phyloP scores from a whole-genome alignment of 495 filamentous ascomycete species.

The Aspergillus biplanus region DNA sequence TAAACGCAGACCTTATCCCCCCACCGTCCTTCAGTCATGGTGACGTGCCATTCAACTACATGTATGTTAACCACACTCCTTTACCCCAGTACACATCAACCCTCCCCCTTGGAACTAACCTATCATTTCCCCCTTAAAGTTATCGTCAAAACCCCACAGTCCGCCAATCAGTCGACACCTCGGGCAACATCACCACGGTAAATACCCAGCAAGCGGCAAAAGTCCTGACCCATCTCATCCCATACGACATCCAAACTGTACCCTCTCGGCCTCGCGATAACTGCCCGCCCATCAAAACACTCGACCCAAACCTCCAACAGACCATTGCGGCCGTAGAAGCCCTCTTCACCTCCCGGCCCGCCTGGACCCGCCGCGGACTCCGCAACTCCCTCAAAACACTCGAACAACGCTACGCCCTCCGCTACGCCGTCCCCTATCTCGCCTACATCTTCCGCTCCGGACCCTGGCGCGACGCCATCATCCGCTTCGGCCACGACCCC shows the following conservation, averaged over 20 bases:
- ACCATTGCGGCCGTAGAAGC: slow-evolving; percentile 61
- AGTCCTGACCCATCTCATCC: slow-evolving; percentile 62
- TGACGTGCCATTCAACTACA: slow-evolving; percentile 67
- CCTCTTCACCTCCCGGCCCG: slow-evolving; percentile 72
- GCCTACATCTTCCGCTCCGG: slow-evolving; percentile 89
- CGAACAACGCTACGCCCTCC: slow-evolving; percentile 60
- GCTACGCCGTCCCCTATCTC: slow-evolving; percentile 70
- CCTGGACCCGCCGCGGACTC: slow-evolving; percentile 83
- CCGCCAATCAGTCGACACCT: slow-evolving; percentile 50
- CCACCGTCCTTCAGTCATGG: slow-evolving; percentile 74
- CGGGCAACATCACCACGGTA: slow-evolving; percentile 53
- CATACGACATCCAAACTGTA: slow-evolving; percentile 56
- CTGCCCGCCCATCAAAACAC: slow-evolving; percentile 46
- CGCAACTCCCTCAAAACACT: slow-evolving; percentile 59
- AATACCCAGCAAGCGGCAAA: slow-evolving; percentile 57
- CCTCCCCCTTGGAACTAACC: neutral
- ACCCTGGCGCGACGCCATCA: slow-evolving; percentile 85
- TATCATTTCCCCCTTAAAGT: slow-evolving; percentile 25
- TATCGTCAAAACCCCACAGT: slow-evolving; percentile 66
- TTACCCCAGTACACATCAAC: neutral
- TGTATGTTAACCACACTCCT: slow-evolving; percentile 33
- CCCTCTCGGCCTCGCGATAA: slow-evolving; percentile 57
- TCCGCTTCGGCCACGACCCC: slow-evolving; percentile 85
- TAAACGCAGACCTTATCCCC: slow-evolving; percentile 72
- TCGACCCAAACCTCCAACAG: slow-evolving; percentile 55